Base-by-base conservation (phyloP, 2,329 filamentous ascomycete genomes). In the Bipolaris zeicola region DNA sequence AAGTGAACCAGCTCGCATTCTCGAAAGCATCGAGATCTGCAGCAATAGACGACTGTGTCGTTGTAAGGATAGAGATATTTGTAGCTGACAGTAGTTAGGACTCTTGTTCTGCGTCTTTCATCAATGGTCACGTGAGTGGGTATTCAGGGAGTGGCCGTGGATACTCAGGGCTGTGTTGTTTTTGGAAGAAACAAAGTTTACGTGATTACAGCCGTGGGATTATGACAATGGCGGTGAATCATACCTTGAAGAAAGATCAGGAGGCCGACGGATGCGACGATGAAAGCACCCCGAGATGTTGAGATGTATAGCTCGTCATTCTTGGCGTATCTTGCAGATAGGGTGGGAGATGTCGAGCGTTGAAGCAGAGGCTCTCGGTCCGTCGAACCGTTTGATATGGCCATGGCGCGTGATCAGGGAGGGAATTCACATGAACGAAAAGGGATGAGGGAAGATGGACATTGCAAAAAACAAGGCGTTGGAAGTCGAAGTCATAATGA, bases 21-120 rank as follows among this genome's bases (percentile, higher is more conserved):
- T 87, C 86, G 67, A 91, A 92, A 1, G 89, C 85, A 74, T 90
- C 82, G 1, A 96, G 80, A 62, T 94, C 90, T 6, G 83, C 83
- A 2, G 91, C 90, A 62, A 96, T 91, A 47, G 82, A 81, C 6
- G 88, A 90, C 76, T 95, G 91, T 1, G 89, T 90, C 53, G 92
- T 93, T 5, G 90, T 90, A 70, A 96, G 87, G 64, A 91, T 87
- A 11, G 88, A 91, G 77, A 93, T 91, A 69, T 95, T 95, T 60
- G 84, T 82, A 14, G 83, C 82, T 82, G 56, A n/a, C 37, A 14
- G 11, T 28, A 7, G 18, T 56, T 28, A 52, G 53, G 28, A 34
- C 20, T 1, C 22, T 31, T 46, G 20, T 18, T 26, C 8, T 8
- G 3, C 13, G 8, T 42, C 20, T 42, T 24, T 42, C 13, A 26